Conservation (phyloP, 2,329 filamentous ascomycete species). For the Leptoxyphium fumago region DNA sequence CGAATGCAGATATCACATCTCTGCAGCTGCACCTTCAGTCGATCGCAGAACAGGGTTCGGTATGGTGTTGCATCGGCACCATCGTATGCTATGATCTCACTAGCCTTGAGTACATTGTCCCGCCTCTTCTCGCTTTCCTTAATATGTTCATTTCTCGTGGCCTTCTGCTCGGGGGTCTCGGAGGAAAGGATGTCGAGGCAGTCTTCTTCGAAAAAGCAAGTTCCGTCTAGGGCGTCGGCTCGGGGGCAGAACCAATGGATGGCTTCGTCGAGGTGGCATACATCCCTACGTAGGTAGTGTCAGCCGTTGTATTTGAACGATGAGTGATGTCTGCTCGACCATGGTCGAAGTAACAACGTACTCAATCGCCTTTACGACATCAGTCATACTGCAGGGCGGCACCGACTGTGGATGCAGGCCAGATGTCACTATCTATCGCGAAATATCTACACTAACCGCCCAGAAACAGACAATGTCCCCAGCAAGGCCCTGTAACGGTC, state of each 20-base stretch:
- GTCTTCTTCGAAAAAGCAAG: slow-evolving; percentile 32
- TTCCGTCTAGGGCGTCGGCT: slow-evolving; percentile 18
- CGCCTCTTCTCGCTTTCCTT: slow-evolving; percentile 25
- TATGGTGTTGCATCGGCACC: slow-evolving; percentile 30
- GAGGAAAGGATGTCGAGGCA: slow-evolving; percentile 11
- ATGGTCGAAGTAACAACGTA: background rate
- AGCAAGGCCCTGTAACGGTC: no score
- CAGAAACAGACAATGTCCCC: no score
- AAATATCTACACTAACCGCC: no score
- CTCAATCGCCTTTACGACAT: background rate
- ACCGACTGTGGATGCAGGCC: no score
- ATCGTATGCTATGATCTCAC: slow-evolving; percentile 33
- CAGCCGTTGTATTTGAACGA: background rate
- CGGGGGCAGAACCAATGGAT: slow-evolving; percentile 37
- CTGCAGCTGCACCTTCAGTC: slow-evolving; percentile 27
- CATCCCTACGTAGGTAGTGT: slow-evolving; percentile 2
- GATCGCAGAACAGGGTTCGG: slow-evolving; percentile 25
- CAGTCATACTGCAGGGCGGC: background rate
- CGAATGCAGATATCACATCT: slow-evolving; percentile 36
- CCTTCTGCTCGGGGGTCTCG: slow-evolving; percentile 15
- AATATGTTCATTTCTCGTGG: slow-evolving; percentile 17
- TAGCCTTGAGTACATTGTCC: slow-evolving; percentile 26
- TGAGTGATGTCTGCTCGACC: background rate
- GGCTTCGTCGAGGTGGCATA: slow-evolving; percentile 18
- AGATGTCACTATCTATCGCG: no score